phyloP scores from a whole-genome alignment of 2,329 filamentous ascomycete genomes.

The Tothia fuscella region DNA sequence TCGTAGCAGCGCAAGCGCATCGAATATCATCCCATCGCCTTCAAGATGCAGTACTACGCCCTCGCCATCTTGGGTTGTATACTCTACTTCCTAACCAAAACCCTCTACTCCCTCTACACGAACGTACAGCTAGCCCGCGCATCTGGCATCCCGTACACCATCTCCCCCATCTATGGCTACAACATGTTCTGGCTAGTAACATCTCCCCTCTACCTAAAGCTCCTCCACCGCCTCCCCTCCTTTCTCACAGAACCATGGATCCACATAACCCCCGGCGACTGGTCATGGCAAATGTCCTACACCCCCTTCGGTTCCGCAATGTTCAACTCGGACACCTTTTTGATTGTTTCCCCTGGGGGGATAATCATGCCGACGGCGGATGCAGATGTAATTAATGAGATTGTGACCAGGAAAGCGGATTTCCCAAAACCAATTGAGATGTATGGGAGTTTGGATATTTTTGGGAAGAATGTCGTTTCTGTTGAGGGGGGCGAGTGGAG shows the following conservation, averaged over 20 bases:
- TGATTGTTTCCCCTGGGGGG: constrained; percentile 47
- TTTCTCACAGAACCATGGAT: constrained; percentile 6
- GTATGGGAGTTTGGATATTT: constrained; percentile 50
- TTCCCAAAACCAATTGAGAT: constrained; percentile 57
- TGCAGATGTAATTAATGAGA: constrained; percentile 53
- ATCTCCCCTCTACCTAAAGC: constrained; percentile 1
- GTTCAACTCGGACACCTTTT: constrained; percentile 48
- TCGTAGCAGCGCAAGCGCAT: no score
- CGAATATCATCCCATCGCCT: no score
- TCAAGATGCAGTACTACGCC: constrained; percentile 1
- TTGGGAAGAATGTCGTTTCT: constrained; percentile 59
- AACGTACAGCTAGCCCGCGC: constrained; percentile 6
- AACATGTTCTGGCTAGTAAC: constrained; percentile 8
- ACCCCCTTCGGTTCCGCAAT: constrained; percentile 39
- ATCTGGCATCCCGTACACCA: constrained; percentile 10
- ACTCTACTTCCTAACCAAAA: neutral
- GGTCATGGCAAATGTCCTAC: constrained; percentile 44
- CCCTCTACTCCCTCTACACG: neutral
- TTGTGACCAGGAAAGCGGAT: constrained; percentile 53
- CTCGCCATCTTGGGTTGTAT: neutral
- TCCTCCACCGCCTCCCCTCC: constrained; percentile 8
- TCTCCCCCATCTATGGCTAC: constrained; percentile 8
- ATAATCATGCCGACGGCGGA: constrained; percentile 47
- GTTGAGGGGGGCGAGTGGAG: constrained; percentile 61
- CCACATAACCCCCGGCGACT: constrained; percentile 33